These are phyloP conservation scores for Solanum hybrid DNA, from an alignment of 305 asterid species.

Conservation along the genomic window DNA sequence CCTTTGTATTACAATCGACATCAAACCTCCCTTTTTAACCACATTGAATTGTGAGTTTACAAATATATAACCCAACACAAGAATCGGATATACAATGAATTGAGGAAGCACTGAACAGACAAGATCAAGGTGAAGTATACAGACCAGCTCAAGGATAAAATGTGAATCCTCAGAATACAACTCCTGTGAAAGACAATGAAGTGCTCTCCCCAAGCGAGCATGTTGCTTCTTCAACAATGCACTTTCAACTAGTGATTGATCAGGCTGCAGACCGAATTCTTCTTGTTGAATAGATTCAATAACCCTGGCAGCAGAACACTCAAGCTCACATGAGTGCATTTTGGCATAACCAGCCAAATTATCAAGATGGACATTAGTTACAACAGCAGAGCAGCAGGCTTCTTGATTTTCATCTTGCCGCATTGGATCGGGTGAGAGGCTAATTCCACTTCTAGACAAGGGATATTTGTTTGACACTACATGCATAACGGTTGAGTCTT, in stretches of 20 bases:
- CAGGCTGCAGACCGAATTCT: conserved; percentile 75
- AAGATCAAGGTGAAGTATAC: conserved; percentile 35
- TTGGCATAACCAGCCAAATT: conserved; percentile 12
- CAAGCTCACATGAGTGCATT: conserved; percentile 6
- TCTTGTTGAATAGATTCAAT: conserved; percentile 70
- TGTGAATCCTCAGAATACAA: conserved; percentile 97
- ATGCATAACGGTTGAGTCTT: conserved; percentile 19
- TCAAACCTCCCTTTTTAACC: background rate
- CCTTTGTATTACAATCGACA: background rate
- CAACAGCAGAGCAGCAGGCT: conserved; percentile 13
- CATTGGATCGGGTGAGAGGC: conserved; percentile 17
- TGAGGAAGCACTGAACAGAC: background rate
- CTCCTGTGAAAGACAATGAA: conserved; percentile 92
- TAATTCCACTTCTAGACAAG: conserved; percentile 17
- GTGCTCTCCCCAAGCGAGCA: conserved; percentile 96
- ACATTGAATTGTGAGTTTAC: background rate
- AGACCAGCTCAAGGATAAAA: conserved; percentile 91
- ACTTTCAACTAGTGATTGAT: conserved; percentile 48
- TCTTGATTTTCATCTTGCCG: conserved; percentile 13
- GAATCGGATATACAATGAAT: background rate
- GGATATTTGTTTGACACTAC: conserved; percentile 12
- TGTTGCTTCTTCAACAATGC: conserved; percentile 85
- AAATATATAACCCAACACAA: background rate
- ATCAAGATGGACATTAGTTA: conserved; percentile 17
- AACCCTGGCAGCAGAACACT: conserved; percentile 30